phyloP scores from a whole-genome alignment of 352 stramenopile genomes.

The Poterioochromonas sp. region DNA sequence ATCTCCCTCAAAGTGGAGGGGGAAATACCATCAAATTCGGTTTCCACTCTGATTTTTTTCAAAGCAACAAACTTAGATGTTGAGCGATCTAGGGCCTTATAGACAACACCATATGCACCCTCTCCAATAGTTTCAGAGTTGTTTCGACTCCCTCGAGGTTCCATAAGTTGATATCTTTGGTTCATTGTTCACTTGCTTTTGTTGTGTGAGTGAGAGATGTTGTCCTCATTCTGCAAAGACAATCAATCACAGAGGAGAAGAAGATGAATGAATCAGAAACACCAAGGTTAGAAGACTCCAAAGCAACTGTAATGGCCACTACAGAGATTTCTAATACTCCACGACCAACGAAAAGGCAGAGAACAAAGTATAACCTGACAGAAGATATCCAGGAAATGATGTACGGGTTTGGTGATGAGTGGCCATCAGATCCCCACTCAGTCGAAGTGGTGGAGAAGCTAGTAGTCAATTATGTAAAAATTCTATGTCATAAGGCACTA shows the following conservation, averaged over 20 bases:
- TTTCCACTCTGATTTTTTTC: slow-evolving; percentile 92
- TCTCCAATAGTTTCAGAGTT: slow-evolving; percentile 66
- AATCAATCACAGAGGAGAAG: no score
- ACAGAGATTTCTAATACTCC: no score
- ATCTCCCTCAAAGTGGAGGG: slow-evolving; percentile 96
- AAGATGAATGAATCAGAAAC: no score
- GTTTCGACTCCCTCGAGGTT: not conserved
- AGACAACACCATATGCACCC: slow-evolving; percentile 88
- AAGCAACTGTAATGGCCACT: no score
- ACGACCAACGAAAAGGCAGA: no score
- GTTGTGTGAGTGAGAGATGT: no score
- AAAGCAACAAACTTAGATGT: slow-evolving; percentile 79
- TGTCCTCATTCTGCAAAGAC: no score
- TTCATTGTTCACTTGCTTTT: no score
- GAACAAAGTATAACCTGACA: not conserved
- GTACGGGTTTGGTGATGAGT: slow-evolving; percentile 23
- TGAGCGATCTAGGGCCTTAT: slow-evolving; percentile 82
- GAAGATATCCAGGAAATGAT: slow-evolving; percentile 24
- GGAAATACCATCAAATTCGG: slow-evolving; percentile 96
- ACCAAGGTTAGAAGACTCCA: no score
- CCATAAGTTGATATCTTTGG: slow-evolving; percentile 12
- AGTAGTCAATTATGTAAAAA: not conserved
- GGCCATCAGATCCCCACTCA: not conserved
- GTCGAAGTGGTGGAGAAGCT: not conserved
- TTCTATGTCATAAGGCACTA: not conserved